Percentiles rank a stretch among this genome's conserved stretches.
phyloP scores from a whole-genome alignment of 2,329 filamentous ascomycete genomes.

The Penicillium sp. region DNA sequence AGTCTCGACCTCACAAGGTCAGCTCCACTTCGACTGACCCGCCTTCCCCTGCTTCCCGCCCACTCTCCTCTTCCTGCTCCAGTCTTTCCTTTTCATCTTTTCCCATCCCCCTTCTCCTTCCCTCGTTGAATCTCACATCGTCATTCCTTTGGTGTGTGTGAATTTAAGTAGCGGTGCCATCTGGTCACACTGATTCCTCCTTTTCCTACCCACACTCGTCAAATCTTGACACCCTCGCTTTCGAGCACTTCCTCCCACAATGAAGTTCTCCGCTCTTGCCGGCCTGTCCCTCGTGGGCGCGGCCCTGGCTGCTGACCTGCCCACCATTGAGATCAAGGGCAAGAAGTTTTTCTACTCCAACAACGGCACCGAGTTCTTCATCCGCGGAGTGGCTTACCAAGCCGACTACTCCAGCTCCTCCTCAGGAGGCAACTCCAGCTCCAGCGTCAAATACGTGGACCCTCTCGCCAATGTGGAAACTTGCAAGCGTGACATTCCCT shows the following conservation, averaged over 20 bases:
- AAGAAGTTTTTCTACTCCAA: slow-evolving; percentile 87
- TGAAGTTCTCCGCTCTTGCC: slow-evolving; percentile 51
- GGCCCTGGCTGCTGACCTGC: slow-evolving; percentile 45
- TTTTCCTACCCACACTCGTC: slow-evolving; percentile 6
- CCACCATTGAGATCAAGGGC: slow-evolving; percentile 60
- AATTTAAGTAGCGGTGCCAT: neutral
- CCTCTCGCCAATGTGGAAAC: slow-evolving; percentile 65
- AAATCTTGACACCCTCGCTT: slow-evolving; percentile 13
- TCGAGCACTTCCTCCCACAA: slow-evolving; percentile 31
- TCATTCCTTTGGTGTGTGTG: slow-evolving; percentile 5
- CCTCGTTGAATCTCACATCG: neutral
- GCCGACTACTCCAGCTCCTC: slow-evolving; percentile 55
- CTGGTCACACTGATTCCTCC: slow-evolving; percentile 1
- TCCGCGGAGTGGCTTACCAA: slow-evolving; percentile 94
- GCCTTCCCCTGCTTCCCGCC: slow-evolving; percentile 4
- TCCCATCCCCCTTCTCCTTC: slow-evolving; percentile 6
- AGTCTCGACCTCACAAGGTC: neutral
- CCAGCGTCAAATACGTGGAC: slow-evolving; percentile 62
- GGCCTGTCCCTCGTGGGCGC: slow-evolving; percentile 48
- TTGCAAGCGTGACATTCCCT: slow-evolving; percentile 82
- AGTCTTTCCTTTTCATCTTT: slow-evolving; percentile 3
- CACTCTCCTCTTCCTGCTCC: slow-evolving; percentile 7
- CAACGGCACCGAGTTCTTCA: slow-evolving; percentile 70
- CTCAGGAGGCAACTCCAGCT: slow-evolving; percentile 29
- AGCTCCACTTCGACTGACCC: slow-evolving; percentile 1